phyloP scores from a whole-genome alignment of 192 early-diverging fungal species.

The Allomyces macrogynus region DNA sequence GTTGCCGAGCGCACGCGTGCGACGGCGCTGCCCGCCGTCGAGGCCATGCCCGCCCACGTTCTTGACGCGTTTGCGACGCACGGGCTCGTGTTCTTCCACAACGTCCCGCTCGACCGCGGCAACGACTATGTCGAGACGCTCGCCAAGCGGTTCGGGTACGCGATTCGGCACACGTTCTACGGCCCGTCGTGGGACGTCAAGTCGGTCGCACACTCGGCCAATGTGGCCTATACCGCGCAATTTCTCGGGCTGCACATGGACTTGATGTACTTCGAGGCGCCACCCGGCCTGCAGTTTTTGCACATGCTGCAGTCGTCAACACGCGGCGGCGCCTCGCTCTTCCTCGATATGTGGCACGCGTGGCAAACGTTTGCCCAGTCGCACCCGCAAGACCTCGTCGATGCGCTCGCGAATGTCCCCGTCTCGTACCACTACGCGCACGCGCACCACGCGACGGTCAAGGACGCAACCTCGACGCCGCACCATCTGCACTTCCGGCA shows the following conservation, averaged over 20 bases:
- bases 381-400: neutral
- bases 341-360: slow-evolving; percentile 1
- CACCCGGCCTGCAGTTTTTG: slow-evolving; percentile 4
- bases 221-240: slow-evolving; percentile 3
- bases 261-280: slow-evolving; percentile 3
- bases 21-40: neutral
- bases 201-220: neutral
- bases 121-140: neutral
- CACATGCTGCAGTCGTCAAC: neutral
- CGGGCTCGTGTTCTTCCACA: neutral
- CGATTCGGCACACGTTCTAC: neutral
- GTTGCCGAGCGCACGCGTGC: no score
- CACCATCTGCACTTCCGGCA: neutral
- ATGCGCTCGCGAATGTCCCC: neutral
- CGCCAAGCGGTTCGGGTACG: neutral
- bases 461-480: neutral
- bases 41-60: neutral
- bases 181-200: slow-evolving; percentile 5
- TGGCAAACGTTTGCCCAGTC: neutral
- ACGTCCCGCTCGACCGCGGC: neutral
- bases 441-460: neutral
- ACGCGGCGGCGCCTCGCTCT: neutral
- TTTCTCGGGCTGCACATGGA: slow-evolving; percentile 5
- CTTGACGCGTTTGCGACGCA: neutral
- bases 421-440: slow-evolving; percentile 4